Evolutionary conservation across 2,329 filamentous ascomycete genomes (phyloP).

Genomic region (Botrytis fabae): DNA sequence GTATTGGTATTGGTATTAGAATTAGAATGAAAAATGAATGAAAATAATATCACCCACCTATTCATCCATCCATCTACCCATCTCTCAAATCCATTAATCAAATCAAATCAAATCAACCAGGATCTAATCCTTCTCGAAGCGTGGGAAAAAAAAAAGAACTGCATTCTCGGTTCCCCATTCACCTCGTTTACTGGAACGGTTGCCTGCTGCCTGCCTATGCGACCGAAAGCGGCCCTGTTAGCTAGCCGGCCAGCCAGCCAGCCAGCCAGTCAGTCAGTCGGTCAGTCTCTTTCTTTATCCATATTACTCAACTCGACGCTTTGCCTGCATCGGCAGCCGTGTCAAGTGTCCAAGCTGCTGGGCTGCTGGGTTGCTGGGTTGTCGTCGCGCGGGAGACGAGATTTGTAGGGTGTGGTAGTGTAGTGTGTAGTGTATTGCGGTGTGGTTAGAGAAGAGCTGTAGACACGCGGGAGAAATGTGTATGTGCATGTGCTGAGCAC

Average conservation of each 20-base stretch:
- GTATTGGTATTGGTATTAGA: too few species aligned
- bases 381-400: neutral
- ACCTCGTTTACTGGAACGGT: neutral
- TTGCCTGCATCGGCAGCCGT: neutral
- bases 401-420: neutral
- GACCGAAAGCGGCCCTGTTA: neutral
- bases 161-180: neutral
- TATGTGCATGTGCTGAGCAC: neutral
- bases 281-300: constrained; percentile 5
- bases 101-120: neutral
- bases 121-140: constrained; percentile 3
- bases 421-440: neutral
- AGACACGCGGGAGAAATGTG: neutral
- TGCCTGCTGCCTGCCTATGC: constrained; percentile 6
- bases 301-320: neutral
- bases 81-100: neutral
- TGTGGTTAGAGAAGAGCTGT: neutral
- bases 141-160: neutral
- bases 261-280: too few species aligned
- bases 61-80: neutral
- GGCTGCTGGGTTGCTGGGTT: neutral
- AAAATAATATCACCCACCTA: neutral
- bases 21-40: too few species aligned
- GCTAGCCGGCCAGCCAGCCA: neutral
- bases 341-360: neutral